Base-by-base conservation (phyloP, 176 grass and related monocot species). In the Poa annua region DNA sequence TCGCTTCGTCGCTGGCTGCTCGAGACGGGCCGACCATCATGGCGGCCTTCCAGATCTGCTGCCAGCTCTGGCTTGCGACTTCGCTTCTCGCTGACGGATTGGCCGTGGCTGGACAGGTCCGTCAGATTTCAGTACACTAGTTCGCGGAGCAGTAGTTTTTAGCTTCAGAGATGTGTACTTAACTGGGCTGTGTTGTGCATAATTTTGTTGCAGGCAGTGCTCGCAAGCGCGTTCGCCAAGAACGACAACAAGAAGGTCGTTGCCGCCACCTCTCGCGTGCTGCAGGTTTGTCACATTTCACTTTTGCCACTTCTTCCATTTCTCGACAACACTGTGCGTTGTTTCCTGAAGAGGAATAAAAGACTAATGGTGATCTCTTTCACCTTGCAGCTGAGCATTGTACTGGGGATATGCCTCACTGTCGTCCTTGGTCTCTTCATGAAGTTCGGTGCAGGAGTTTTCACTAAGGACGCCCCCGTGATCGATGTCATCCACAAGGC, bases 31-130 rank as follows among this genome's bases (percentile, higher is more conserved):
- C 97, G 5, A 92, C 83, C 19, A 68, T 78, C 63, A 99, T 99
- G 97, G 97, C 93, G 29, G 97, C 87, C 44, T 99, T 99, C 82
- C 97, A 99, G 72, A 92, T 99, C 36, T 96, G 93, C 81, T 90
- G 92, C 45, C 97, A 99, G 57, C 87, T 99, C 85, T 99, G 97
- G 97, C 83, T 99, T 1, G 87, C 97, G 6, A 94, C 93, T 4
- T 99, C 97, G 26, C 97, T 99, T 78, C 97, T 99, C 19, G 93
- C 97, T 5, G 97, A 99, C 22, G 97, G 97, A 59, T 45, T 99
- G 64, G 97, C 97, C 71, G 96, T 99, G 7, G 91, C 96, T 50
- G 96, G 96, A 71, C 96, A 99, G 93, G 96, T 99, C n/a, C 42
- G 17, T 35, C 6, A 36, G 61, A 20, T 3, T 55, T 53, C 26